These are phyloP conservation scores for Albatrellus ellisii DNA, from an alignment of 768 basidiomycete species.

Conservation along the genomic window DNA sequence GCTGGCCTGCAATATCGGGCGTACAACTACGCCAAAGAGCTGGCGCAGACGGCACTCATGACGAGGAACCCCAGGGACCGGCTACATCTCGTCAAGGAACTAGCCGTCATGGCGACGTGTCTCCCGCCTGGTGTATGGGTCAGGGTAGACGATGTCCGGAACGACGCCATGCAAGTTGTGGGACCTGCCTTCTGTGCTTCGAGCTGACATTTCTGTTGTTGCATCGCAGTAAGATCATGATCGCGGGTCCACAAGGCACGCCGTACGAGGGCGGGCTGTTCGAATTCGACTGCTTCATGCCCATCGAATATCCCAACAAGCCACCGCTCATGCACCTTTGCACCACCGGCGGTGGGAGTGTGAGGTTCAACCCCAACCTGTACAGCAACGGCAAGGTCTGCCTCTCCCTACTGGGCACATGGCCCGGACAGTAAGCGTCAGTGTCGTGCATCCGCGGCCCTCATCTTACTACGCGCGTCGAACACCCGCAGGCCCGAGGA, in stretches of 20 bases:
- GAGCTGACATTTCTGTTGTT: background rate
- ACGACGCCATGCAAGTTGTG: slow-evolving; percentile 38
- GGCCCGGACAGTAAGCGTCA: slow-evolving; percentile 29
- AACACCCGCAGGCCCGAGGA: slow-evolving; percentile 23
- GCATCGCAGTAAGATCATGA: slow-evolving; percentile 34
- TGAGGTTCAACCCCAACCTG: slow-evolving; percentile 45
- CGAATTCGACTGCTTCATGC: slow-evolving; percentile 47
- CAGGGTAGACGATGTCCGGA: slow-evolving; percentile 41
- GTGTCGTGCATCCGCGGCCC: background rate
- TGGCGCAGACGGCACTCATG: slow-evolving; percentile 21
- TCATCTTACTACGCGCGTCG: too few species aligned
- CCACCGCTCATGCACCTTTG: slow-evolving; percentile 37
- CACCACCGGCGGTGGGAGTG: slow-evolving; percentile 37
- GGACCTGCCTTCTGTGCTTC: background rate
- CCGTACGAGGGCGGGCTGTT: slow-evolving; percentile 60
- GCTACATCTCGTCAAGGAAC: slow-evolving; percentile 40
- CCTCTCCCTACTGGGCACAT: slow-evolving; percentile 42
- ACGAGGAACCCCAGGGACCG: slow-evolving; percentile 33
- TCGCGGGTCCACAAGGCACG: slow-evolving; percentile 52
- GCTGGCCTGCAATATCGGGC: background rate
- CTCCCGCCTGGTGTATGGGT: slow-evolving; percentile 46
- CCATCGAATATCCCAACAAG: slow-evolving; percentile 32
- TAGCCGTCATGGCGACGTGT: slow-evolving; percentile 41
- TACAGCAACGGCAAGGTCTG: slow-evolving; percentile 38
- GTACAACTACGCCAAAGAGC: background rate